These are phyloP conservation scores for Colletotrichum sojae DNA, from an alignment of 2,329 filamentous ascomycete genomes.

Conservation along the genomic window DNA sequence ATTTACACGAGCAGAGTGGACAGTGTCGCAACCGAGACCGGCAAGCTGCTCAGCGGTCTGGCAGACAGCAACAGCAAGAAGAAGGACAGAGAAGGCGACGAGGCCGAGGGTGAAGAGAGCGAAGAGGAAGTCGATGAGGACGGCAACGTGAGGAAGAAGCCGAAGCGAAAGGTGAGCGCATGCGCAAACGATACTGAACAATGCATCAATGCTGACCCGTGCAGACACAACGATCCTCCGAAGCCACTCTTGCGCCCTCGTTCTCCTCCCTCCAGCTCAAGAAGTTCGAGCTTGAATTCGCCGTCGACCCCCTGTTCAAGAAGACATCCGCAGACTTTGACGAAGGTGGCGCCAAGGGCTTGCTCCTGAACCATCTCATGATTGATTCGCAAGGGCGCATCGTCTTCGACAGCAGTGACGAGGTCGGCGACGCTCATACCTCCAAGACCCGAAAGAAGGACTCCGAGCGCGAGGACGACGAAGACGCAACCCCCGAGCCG, in stretches of 20 bases:
- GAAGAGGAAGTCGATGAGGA: slow-evolving; percentile 75
- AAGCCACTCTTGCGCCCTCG: slow-evolving; percentile 91
- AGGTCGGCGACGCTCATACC: slow-evolving; percentile 70
- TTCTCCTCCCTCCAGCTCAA: slow-evolving; percentile 93
- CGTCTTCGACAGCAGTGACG: slow-evolving; percentile 98
- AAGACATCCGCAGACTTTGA: slow-evolving; percentile 99
- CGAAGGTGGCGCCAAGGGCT: slow-evolving; percentile 95
- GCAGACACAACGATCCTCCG: slow-evolving; percentile 81
- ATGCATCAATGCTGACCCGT: slow-evolving; percentile 41
- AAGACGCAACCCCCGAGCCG: slow-evolving; percentile 53
- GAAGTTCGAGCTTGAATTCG: slow-evolving; percentile 97
- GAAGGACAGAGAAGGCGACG: slow-evolving; percentile 74
- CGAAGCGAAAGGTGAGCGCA: slow-evolving; percentile 79
- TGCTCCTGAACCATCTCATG: slow-evolving; percentile 95
- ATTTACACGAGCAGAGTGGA: slow-evolving; percentile 99
- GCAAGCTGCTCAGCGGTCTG: slow-evolving; percentile 92
- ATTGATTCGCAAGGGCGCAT: slow-evolving; percentile 94
- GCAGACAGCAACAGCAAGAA: slow-evolving; percentile 88
- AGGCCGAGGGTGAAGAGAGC: slow-evolving; percentile 77
- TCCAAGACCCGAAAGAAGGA: slow-evolving; percentile 56
- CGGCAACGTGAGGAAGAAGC: slow-evolving; percentile 71
- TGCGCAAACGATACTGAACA: neutral
- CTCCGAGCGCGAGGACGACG: slow-evolving; percentile 55
- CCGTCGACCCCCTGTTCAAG: slow-evolving; percentile 98
- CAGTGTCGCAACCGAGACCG: slow-evolving; percentile 97